Evolutionary conservation across 108 stramenopile genomes (phyloP), one percentile per base, ranked within the genome.

Genomic region (Pseudonitzschia multistriata): DNA sequence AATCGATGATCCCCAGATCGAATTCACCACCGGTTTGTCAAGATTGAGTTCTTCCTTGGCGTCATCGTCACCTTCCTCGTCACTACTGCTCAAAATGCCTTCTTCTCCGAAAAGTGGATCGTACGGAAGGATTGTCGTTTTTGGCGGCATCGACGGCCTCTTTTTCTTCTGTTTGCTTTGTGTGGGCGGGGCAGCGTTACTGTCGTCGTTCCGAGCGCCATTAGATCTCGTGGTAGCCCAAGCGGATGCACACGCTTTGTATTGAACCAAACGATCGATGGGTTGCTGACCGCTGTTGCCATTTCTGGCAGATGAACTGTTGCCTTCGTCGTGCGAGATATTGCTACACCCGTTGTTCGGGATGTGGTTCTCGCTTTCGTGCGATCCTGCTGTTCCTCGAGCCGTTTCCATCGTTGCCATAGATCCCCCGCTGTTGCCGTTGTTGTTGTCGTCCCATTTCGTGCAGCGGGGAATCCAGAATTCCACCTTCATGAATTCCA

Each of bases 51-150:
- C 69, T 42, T 65, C 57, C 49, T 59, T 42, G 17, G 3, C 50
- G 54, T 60, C 65, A 17, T 27, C 0, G 17, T 84, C 88, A 35
- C 81, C 80, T n/a, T 72, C 65, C 45, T 84, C 83, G 36, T 88
- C 88, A 52, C 7, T 64, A 22, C n/a, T 45, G 17, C 63, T 45
- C 19, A 40, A 45, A 34, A 2, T 64, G 13, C 40, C 63, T 7
- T 24, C 24, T 47, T 95, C 90, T 14, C 90, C 93, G 74, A 91
- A 88, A 66, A 88, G 85, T 13, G 90, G 90, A 24, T 86, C 81
- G 65, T 80, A 83, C 6, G 77, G 50, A 49, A 53, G 70, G 47
- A 55, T 55, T 73, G 86, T 89, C 34, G 45, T 67, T 42, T 47
- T 71, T 1, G 45, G 49, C 13, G 40, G 22, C 36, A 21, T 8